phyloP scores from a whole-genome alignment of 2,329 filamentous ascomycete species.

The Calonectria montana region DNA sequence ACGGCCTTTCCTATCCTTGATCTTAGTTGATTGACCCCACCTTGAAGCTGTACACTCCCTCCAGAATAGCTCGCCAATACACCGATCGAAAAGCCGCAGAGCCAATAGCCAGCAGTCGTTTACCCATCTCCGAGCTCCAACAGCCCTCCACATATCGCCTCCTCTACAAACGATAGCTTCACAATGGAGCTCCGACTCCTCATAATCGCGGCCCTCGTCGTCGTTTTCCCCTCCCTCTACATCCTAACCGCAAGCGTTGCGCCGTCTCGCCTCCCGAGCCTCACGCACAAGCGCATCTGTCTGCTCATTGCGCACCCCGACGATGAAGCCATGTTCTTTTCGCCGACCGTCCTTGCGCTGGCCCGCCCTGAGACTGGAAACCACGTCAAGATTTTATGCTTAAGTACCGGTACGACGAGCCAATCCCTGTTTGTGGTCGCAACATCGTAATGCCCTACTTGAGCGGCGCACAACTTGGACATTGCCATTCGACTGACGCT shows the following conservation, averaged over 20 bases:
- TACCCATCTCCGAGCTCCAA: background rate
- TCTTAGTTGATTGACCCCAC: no score
- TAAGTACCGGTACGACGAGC: slow-evolving; percentile 77
- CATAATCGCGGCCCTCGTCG: slow-evolving; percentile 41
- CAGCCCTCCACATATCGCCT: background rate
- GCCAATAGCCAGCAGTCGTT: background rate
- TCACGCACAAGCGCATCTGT: slow-evolving; percentile 87
- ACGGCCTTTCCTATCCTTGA: no score
- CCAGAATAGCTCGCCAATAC: background rate
- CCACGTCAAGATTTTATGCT: slow-evolving; percentile 92
- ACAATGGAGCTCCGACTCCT: slow-evolving; percentile 38
- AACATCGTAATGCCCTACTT: background rate
- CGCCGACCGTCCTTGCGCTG: slow-evolving; percentile 86
- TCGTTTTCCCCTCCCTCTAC: slow-evolving; percentile 63
- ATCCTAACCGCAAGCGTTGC: slow-evolving; percentile 61
- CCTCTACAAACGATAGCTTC: background rate
- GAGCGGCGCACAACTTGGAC: background rate
- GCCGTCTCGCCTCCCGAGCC: slow-evolving; percentile 68
- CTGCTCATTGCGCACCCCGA: slow-evolving; percentile 97
- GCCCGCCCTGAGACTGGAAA: slow-evolving; percentile 84
- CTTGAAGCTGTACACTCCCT: background rate
- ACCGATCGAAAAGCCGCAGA: background rate
- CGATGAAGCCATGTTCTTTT: slow-evolving; percentile 99
- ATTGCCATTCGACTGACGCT: slow-evolving; percentile 27
- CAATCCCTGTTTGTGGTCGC: background rate